phyloP scores from a whole-genome alignment of 345 rosid genomes.

The Lumnitzera racemosa region DNA sequence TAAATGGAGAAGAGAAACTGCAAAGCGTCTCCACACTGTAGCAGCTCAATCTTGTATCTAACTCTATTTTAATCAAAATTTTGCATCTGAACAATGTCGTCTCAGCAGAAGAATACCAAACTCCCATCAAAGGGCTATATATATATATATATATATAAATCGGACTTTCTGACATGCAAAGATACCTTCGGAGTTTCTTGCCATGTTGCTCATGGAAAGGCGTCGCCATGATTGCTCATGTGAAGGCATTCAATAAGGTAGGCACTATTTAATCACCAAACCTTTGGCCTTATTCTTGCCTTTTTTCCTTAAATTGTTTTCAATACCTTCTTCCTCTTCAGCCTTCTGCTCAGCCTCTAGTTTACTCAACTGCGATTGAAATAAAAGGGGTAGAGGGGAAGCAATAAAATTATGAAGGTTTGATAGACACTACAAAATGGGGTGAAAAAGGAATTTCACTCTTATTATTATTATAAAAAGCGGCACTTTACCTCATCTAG shows the following conservation, averaged over 20 bases:
- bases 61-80: no score
- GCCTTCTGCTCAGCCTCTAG: slow-evolving; percentile 95
- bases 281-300: slow-evolving; percentile 51
- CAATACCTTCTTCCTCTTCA: slow-evolving; percentile 77
- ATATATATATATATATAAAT: no score
- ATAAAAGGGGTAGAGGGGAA: slow-evolving; percentile 2
- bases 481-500: slow-evolving; percentile 67
- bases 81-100: no score
- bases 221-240: neutral
- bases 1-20: no score
- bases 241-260: neutral
- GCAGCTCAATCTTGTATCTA: no score
- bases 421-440: no score
- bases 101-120: no score
- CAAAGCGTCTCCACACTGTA: no score
- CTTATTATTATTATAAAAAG: neutral
- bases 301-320: slow-evolving; percentile 58
- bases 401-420: neutral
- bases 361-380: slow-evolving; percentile 46
- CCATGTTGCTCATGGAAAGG: neutral
- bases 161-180: no score
- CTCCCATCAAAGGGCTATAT: no score
- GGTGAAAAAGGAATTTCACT: neutral
- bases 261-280: slow-evolving; percentile 2
- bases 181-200: neutral